phyloP scores from a whole-genome alignment of 148 eudicot species.

The Arctostaphylos glauca region DNA sequence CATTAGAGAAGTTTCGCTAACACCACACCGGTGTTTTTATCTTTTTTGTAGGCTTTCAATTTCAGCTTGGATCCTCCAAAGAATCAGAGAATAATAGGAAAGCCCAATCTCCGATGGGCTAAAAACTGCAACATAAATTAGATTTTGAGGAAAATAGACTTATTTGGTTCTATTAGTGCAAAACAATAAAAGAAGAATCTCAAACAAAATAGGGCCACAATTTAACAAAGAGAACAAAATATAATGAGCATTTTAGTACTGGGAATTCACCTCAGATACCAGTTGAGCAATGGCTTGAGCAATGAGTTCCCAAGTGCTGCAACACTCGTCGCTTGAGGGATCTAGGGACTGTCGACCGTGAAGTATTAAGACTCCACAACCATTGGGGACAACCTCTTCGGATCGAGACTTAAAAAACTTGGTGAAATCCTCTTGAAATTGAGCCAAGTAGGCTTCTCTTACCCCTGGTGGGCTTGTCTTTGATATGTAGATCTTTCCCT shows the following conservation, averaged over 20 bases:
- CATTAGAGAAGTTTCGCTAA: too few species aligned
- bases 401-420: constrained; percentile 36
- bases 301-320: constrained; percentile 26
- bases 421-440: constrained; percentile 37
- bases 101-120: too few species aligned
- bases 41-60: too few species aligned
- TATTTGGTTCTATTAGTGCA: too few species aligned
- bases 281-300: constrained; percentile 20
- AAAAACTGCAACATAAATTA: too few species aligned
- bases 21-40: too few species aligned
- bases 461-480: constrained; percentile 29
- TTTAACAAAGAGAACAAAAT: too few species aligned
- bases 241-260: not conserved
- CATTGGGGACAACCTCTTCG: constrained; percentile 31
- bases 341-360: constrained; percentile 31
- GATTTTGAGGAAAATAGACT: too few species aligned
- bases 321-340: not conserved
- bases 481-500: constrained; percentile 38
- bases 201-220: too few species aligned
- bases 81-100: too few species aligned
- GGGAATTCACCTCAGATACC: constrained; percentile 24
- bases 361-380: constrained; percentile 29
- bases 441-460: constrained; percentile 31
- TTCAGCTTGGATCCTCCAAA: too few species aligned
- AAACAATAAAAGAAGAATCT: too few species aligned